Evolutionary conservation across 2,329 filamentous ascomycete species (phyloP).

Genomic region (Fusarium transvaalense): DNA sequence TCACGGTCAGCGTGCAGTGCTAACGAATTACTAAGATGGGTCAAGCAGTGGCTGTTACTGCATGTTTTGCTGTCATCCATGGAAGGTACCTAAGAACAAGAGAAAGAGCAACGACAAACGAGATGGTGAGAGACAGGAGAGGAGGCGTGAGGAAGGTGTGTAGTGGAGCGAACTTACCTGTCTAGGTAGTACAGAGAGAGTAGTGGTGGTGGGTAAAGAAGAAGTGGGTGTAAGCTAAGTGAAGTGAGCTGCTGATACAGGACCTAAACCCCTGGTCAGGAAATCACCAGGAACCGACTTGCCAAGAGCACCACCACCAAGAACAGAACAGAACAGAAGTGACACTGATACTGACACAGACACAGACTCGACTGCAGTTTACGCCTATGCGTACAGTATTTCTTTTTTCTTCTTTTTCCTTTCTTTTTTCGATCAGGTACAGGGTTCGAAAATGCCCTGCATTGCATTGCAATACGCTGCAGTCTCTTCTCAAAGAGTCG

Average conservation of each 20-base stretch:
- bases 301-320: conserved; percentile 13
- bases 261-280: conserved; percentile 25
- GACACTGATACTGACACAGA: background rate
- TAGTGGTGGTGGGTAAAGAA: conserved; percentile 10
- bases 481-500: conserved; percentile 13
- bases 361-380: conserved; percentile 2
- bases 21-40: conserved; percentile 12
- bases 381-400: background rate
- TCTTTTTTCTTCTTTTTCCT: background rate
- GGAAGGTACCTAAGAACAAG: background rate
- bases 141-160: conserved; percentile 19
- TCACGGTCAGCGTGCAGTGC: conserved; percentile 37
- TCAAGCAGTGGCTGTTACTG: conserved; percentile 1
- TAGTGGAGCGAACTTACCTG: conserved; percentile 18
- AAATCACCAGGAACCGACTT: conserved; percentile 12
- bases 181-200: no score
- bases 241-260: conserved; percentile 34
- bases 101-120: conserved; percentile 24
- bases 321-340: conserved; percentile 14
- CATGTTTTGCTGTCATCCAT: background rate
- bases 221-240: conserved; percentile 13
- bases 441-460: conserved; percentile 24
- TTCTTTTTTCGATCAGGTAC: conserved; percentile 19
- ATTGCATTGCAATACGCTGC: conserved; percentile 22
- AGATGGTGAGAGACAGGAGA: conserved; percentile 35